Conservation (phyloP, 1,139 yeast species). For the Sugiyamaella paludigena region DNA sequence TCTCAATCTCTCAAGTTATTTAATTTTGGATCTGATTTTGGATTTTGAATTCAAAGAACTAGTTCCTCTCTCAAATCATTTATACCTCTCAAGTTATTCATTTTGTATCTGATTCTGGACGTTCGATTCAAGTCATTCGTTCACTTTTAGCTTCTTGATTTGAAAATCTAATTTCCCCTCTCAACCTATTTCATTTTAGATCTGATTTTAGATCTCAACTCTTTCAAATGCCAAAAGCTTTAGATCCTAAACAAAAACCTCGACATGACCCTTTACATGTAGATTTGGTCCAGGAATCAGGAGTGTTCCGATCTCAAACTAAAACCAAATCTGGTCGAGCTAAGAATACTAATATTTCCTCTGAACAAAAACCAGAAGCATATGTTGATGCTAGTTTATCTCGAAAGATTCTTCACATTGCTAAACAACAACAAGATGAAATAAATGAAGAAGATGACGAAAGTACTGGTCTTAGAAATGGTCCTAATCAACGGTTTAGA, state of each 20-base stretch:
- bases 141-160: too few relatives aligned
- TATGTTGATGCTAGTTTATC: constrained; percentile 80
- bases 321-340: constrained; percentile 26
- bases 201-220: too few relatives aligned
- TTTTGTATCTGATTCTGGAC: too few relatives aligned
- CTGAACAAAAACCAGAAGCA: constrained; percentile 55
- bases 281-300: constrained; percentile 71
- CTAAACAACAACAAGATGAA: constrained; percentile 90
- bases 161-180: too few relatives aligned
- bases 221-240: constrained; percentile 35
- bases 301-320: constrained; percentile 54
- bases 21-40: too few relatives aligned
- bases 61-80: too few relatives aligned
- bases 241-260: constrained; percentile 28
- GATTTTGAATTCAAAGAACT: too few relatives aligned
- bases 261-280: constrained; percentile 78
- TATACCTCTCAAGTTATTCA: too few relatives aligned
- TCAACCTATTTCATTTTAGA: too few relatives aligned
- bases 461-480: constrained; percentile 17
- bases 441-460: constrained; percentile 53
- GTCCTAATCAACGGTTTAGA: constrained; percentile 18
- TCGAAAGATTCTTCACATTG: constrained; percentile 80
- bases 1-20: too few relatives aligned
- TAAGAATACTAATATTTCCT: constrained; percentile 27
- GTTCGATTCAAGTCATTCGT: too few relatives aligned